Conservation (phyloP, 192 early-diverging fungal genomes). For the Backusella australiensis region DNA sequence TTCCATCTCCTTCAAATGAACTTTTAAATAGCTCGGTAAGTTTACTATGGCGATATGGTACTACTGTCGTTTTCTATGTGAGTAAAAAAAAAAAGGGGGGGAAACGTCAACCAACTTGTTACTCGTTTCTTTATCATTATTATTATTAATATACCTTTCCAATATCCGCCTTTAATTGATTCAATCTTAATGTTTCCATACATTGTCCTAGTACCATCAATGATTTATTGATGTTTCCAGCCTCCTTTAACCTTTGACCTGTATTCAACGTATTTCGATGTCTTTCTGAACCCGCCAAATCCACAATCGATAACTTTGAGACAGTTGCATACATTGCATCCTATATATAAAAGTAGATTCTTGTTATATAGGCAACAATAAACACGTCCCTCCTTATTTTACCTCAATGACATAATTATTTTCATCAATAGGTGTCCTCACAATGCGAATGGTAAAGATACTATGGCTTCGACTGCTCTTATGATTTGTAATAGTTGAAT, state of each 20-base stretch:
- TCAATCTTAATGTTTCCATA: slow-evolving; percentile 59
- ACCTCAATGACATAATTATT: slow-evolving; percentile 42
- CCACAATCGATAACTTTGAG: slow-evolving; percentile 59
- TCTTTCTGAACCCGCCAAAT: slow-evolving; percentile 71
- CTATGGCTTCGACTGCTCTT: slow-evolving; percentile 62
- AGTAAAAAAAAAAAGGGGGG: too few species aligned
- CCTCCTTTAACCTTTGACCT: slow-evolving; percentile 57
- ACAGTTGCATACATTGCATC: slow-evolving; percentile 41
- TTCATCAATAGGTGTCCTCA: slow-evolving; percentile 50
- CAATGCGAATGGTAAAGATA: slow-evolving; percentile 65
- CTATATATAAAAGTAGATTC: neutral
- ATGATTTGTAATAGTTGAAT: slow-evolving; percentile 54
- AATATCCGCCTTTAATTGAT: slow-evolving; percentile 35
- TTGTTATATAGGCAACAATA: too few species aligned
- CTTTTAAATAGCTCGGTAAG: slow-evolving; percentile 67
- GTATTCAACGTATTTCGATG: slow-evolving; percentile 48
- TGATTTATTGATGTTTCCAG: slow-evolving; percentile 67
- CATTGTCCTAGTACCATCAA: slow-evolving; percentile 72
- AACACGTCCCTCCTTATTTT: neutral
- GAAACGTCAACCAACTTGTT: neutral
- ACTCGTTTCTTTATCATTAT: neutral
- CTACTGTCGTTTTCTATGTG: slow-evolving; percentile 34
- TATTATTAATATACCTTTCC: slow-evolving; percentile 36
- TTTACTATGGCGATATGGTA: slow-evolving; percentile 68
- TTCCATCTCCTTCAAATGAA: slow-evolving; percentile 57